A percentile compares a stretch with the other conserved stretches of the same genome.
Evolutionary conservation across 2,329 filamentous ascomycete species (phyloP).

Genomic region (Botrytis tulipae): DNA sequence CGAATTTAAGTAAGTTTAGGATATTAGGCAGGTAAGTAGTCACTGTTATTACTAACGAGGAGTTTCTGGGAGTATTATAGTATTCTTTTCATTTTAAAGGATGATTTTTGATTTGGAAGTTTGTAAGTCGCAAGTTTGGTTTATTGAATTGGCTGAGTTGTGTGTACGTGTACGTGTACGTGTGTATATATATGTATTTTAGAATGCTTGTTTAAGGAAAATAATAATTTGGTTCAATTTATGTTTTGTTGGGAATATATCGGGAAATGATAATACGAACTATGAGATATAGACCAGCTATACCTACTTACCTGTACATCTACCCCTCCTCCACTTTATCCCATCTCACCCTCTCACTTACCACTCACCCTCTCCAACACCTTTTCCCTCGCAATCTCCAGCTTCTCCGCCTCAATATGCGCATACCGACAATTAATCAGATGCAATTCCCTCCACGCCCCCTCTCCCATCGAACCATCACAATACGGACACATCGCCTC

Average conservation of each 20-base stretch:
- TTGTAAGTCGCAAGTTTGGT: too few relatives aligned
- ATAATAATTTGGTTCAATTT: background rate
- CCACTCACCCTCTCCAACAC: background rate
- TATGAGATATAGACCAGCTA: background rate
- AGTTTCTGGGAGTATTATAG: too few relatives aligned
- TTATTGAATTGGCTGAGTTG: too few relatives aligned
- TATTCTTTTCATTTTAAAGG: too few relatives aligned
- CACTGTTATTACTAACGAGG: too few relatives aligned
- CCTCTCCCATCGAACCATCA: background rate
- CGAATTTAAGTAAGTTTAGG: too few relatives aligned
- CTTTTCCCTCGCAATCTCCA: background rate
- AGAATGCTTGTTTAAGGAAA: too few relatives aligned
- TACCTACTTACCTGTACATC: background rate
- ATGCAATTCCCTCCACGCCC: slow-evolving; percentile 16
- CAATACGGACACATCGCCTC: slow-evolving; percentile 4
- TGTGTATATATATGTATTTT: too few relatives aligned
- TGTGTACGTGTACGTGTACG: too few relatives aligned
- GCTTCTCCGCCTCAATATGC: background rate
- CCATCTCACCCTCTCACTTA: too few relatives aligned
- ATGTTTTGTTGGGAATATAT: accelerated
- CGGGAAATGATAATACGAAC: background rate
- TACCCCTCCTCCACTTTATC: background rate
- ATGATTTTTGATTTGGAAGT: too few relatives aligned
- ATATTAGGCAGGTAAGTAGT: too few relatives aligned
- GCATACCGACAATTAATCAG: slow-evolving; percentile 20